Evolutionary conservation across 2,329 filamentous ascomycete genomes (phyloP).

Genomic region (Diaporthe nobilis): DNA sequence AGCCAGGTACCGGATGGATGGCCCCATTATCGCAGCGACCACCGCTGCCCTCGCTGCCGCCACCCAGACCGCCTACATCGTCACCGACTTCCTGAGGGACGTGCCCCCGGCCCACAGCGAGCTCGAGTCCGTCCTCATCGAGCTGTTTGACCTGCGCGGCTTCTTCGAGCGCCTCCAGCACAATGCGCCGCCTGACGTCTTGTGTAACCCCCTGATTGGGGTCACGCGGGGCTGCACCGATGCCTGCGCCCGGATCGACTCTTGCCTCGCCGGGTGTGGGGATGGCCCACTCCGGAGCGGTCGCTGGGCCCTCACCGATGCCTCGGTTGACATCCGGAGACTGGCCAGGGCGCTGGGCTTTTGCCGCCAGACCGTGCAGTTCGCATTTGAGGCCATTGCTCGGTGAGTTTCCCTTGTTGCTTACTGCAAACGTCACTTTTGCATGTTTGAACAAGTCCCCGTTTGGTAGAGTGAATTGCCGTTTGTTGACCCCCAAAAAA

Average conservation of each 20-base stretch:
- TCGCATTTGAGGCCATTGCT: constrained; percentile 33
- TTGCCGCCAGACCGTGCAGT: constrained; percentile 36
- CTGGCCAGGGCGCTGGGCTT: constrained; percentile 32
- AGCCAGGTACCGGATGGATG: constrained; percentile 34
- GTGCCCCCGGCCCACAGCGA: constrained; percentile 38
- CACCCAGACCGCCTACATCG: constrained; percentile 28
- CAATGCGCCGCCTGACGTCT: background rate
- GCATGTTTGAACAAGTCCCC: background rate
- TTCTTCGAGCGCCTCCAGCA: constrained; percentile 30
- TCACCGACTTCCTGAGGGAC: constrained; percentile 34
- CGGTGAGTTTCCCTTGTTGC: constrained; percentile 31
- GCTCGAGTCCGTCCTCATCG: constrained; percentile 36
- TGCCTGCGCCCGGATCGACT: constrained; percentile 35
- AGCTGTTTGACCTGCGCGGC: constrained; percentile 31
- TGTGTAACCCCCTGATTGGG: constrained; percentile 23
- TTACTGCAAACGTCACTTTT: background rate
- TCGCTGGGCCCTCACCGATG: constrained; percentile 39
- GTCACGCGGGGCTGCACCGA: constrained; percentile 37
- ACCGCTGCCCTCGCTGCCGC: constrained; percentile 37
- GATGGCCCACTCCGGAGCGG: constrained; percentile 29
- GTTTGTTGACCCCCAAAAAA: constrained; percentile 11
- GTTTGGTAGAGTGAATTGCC: background rate
- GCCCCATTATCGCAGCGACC: constrained; percentile 36
- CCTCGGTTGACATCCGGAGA: constrained; percentile 29
- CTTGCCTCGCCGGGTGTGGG: constrained; percentile 34